These are phyloP conservation scores for Brassica balearica DNA, from an alignment of 441 rosid species.

Conservation along the genomic window DNA sequence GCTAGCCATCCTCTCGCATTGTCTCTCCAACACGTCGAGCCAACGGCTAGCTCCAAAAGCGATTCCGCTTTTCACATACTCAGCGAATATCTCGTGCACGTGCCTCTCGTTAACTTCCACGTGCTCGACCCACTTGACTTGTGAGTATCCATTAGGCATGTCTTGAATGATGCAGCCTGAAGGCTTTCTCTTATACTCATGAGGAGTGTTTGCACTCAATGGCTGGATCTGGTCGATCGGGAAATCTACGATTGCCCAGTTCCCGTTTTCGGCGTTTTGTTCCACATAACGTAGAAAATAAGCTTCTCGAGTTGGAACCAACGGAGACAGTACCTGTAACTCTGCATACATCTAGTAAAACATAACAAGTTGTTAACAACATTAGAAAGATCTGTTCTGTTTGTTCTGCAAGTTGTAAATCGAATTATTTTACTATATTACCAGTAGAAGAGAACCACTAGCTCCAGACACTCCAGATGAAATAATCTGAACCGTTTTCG, in stretches of 20 bases:
- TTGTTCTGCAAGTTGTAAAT: neutral
- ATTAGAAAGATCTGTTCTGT: neutral
- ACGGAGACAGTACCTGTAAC: conserved; percentile 75
- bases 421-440: conserved; percentile 32
- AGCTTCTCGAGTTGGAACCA: conserved; percentile 79
- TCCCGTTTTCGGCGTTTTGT: conserved; percentile 67
- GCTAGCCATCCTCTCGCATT: conserved; percentile 86
- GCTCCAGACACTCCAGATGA: conserved; percentile 66
- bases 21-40: conserved; percentile 76
- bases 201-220: conserved; percentile 23
- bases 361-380: conserved; percentile 4
- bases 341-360: conserved; percentile 80
- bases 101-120: conserved; percentile 75
- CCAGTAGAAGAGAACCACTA: conserved; percentile 88
- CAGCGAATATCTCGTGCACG: conserved; percentile 63
- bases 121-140: conserved; percentile 91
- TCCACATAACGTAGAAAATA: conserved; percentile 84
- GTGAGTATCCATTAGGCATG: conserved; percentile 95
- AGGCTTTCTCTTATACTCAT: conserved; percentile 65
- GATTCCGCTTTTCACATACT: conserved; percentile 56
- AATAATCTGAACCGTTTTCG: conserved; percentile 75
- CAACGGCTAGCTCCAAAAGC: conserved; percentile 92
- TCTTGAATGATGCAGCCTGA: conserved; percentile 92
- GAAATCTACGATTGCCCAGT: conserved; percentile 86
- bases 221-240: conserved; percentile 54